Evolutionary conservation across 331 rosid genomes (phyloP).

Genomic region (Malus hybrid): DNA sequence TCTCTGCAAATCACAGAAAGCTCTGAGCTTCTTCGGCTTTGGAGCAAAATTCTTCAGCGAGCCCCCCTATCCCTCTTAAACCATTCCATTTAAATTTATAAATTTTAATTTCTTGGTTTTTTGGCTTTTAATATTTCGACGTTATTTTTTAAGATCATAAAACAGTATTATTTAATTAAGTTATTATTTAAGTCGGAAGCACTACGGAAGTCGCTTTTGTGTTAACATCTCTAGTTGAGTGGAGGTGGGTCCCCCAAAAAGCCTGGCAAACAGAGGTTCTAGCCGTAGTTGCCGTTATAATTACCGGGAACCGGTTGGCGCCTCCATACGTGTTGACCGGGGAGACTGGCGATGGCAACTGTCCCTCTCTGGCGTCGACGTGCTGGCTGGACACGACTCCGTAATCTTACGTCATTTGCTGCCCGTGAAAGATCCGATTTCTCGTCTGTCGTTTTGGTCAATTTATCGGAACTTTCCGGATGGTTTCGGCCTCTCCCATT

Average conservation of each 20-base stretch:
- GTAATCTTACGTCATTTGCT: conserved; percentile 27
- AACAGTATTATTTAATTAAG: neutral
- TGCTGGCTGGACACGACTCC: neutral
- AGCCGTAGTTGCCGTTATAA: conserved; percentile 20
- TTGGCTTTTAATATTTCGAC: neutral
- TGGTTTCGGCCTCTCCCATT: neutral
- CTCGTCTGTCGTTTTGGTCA: conserved; percentile 12
- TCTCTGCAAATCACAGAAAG: conserved; percentile 66
- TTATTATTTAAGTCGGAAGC: no score
- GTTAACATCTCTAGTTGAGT: neutral
- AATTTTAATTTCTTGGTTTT: neutral
- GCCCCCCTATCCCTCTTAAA: conserved; percentile 38
- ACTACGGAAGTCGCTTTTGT: no score
- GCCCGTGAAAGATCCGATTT: conserved; percentile 17
- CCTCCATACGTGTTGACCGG: conserved; percentile 42
- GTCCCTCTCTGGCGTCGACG: conserved; percentile 15
- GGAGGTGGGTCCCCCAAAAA: conserved; percentile 22
- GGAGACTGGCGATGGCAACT: neutral
- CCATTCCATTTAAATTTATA: conserved; percentile 11
- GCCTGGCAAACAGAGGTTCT: neutral
- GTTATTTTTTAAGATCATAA: neutral
- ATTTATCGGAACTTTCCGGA: conserved; percentile 17
- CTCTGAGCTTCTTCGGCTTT: conserved; percentile 32
- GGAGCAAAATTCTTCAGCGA: conserved; percentile 34
- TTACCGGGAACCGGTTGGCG: conserved; percentile 28